These are phyloP conservation scores for Parathielavia hyrcaniae DNA, from an alignment of 495 filamentous ascomycete genomes.

Conservation along the genomic window DNA sequence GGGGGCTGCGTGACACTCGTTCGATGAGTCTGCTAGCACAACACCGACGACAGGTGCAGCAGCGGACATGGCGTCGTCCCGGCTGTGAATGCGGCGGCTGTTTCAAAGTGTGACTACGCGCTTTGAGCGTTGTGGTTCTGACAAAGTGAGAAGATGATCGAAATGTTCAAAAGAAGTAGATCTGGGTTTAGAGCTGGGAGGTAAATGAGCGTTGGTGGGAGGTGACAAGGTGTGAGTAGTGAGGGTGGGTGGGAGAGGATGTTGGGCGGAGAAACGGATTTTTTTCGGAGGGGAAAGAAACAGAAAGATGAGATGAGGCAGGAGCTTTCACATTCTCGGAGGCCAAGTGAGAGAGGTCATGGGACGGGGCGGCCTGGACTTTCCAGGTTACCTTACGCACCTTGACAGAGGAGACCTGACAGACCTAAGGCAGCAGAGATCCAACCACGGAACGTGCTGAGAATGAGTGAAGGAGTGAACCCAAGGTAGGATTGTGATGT, in stretches of 20 bases:
- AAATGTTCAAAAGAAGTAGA: conserved; percentile 30
- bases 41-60: conserved; percentile 25
- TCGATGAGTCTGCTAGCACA: conserved; percentile 45
- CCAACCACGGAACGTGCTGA: neutral
- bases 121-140: conserved; percentile 3
- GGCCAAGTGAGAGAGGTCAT: neutral
- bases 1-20: conserved; percentile 34
- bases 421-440: neutral
- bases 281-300: too few relatives aligned
- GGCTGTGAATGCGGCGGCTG: neutral
- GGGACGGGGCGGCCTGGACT: neutral
- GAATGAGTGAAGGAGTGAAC: neutral
- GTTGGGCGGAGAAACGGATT: too few relatives aligned
- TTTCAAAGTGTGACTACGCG: conserved; percentile 3
- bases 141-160: conserved; percentile 27
- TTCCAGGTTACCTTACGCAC: too few relatives aligned
- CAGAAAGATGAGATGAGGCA: too few relatives aligned
- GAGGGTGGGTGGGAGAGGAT: neutral
- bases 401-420: neutral
- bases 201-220: conserved; percentile 10
- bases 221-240: conserved; percentile 4
- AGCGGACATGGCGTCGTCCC: conserved; percentile 41
- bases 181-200: conserved; percentile 11
- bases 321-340: too few relatives aligned
- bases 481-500: too few relatives aligned